phyloP scores from a whole-genome alignment of 2,329 filamentous ascomycete genomes.

The Trichoderma sp. region DNA sequence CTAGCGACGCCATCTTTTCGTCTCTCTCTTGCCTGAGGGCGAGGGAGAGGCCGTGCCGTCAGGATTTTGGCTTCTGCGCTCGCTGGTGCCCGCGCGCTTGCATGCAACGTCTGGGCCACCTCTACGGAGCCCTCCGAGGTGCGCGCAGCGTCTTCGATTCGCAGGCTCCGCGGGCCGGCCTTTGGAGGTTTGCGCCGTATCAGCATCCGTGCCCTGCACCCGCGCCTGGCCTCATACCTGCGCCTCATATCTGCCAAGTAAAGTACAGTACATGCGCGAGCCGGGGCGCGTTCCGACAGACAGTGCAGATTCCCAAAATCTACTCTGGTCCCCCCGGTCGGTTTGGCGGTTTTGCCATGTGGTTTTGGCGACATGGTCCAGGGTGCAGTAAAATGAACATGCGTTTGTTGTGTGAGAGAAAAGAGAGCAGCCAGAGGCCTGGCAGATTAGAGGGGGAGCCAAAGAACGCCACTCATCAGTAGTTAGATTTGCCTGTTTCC shows the following conservation, averaged over 20 bases:
- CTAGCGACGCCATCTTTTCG: conserved; percentile 20
- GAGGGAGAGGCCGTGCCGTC: background rate
- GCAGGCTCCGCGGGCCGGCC: background rate
- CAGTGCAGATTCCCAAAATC: conserved; percentile 14
- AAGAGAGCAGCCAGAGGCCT: background rate
- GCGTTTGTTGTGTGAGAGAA: conserved; percentile 18
- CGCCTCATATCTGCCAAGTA: background rate
- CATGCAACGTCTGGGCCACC: background rate
- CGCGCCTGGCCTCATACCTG: background rate
- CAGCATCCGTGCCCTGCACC: background rate
- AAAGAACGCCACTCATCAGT: conserved; percentile 21
- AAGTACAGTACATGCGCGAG: background rate
- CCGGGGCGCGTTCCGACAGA: conserved; percentile 24
- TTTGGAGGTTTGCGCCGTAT: background rate
- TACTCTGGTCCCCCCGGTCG: background rate
- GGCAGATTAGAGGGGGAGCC: conserved; percentile 23
- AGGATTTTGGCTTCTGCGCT: conserved; percentile 20
- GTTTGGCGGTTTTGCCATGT: conserved; percentile 15
- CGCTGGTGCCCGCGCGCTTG: conserved; percentile 25
- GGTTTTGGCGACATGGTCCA: conserved; percentile 18
- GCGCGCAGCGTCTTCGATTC: background rate
- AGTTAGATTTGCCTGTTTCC: conserved; percentile 24
- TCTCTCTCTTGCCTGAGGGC: background rate
- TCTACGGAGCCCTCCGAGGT: background rate
- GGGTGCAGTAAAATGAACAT: conserved; percentile 21